These are phyloP conservation scores for Brassica balearica DNA, from an alignment of 441 rosid genomes.

Conservation along the genomic window DNA sequence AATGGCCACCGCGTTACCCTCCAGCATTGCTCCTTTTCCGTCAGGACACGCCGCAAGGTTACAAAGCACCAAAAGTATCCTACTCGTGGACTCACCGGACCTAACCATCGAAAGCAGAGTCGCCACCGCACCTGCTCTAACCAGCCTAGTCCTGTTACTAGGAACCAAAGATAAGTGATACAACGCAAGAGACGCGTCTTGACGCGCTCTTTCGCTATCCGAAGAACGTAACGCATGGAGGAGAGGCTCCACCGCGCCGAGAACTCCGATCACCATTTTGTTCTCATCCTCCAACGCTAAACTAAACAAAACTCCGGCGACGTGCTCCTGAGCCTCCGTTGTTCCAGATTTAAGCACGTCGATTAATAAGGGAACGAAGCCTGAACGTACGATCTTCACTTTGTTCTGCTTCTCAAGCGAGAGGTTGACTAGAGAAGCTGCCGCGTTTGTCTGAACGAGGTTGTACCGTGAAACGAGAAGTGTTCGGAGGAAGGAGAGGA, in stretches of 20 bases:
- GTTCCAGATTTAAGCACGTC: constrained; percentile 63
- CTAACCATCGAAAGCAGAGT: constrained; percentile 54
- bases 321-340: constrained; percentile 71
- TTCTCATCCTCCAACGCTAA: constrained; percentile 68
- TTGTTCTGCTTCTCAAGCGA: constrained; percentile 68
- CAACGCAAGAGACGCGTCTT: constrained; percentile 62
- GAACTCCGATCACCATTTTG: constrained; percentile 69
- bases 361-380: constrained; percentile 58
- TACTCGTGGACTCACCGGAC: constrained; percentile 50
- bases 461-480: constrained; percentile 57
- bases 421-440: constrained; percentile 66
- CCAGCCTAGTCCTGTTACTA: constrained; percentile 59
- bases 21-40: constrained; percentile 66
- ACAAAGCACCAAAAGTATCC: constrained; percentile 52
- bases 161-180: constrained; percentile 62
- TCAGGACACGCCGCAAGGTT: constrained; percentile 58
- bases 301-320: constrained; percentile 66
- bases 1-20: constrained; percentile 59
- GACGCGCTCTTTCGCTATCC: constrained; percentile 53
- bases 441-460: constrained; percentile 63
- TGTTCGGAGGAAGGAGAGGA: constrained; percentile 53
- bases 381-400: constrained; percentile 64
- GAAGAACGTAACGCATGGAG: constrained; percentile 60
- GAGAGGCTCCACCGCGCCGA: constrained; percentile 73
- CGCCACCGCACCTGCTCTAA: constrained; percentile 56